phyloP scores from a whole-genome alignment of 805 yeast species.

The Schwanniomyces sp. region DNA sequence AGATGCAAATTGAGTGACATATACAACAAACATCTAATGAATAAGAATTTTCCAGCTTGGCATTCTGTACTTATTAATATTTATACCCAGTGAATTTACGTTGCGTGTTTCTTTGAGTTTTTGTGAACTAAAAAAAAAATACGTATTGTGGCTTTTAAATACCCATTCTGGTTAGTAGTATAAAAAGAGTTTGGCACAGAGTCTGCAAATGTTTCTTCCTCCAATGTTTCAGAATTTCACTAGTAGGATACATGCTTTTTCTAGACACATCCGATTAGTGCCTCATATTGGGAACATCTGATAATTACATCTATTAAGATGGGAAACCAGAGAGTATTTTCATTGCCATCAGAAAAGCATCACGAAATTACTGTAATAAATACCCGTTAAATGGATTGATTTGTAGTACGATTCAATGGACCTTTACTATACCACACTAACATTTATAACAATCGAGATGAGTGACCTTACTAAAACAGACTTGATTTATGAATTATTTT shows the following conservation, averaged over 20 bases:
- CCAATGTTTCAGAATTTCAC: not conserved
- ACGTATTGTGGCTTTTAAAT: slow-evolving; percentile 16
- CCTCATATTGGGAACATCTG: slow-evolving; percentile 14
- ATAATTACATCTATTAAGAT: slow-evolving; percentile 8
- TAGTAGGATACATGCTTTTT: slow-evolving; percentile 16
- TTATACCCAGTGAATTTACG: not conserved
- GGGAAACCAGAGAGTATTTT: not conserved
- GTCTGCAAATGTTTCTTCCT: too few relatives aligned
- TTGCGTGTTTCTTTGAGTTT: slow-evolving; percentile 8
- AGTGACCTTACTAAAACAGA: too few relatives aligned
- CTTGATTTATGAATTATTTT: too few relatives aligned
- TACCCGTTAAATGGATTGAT: slow-evolving; percentile 17
- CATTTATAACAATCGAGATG: too few relatives aligned
- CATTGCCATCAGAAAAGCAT: slow-evolving; percentile 8
- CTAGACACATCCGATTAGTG: slow-evolving; percentile 14
- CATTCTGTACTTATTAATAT: slow-evolving; percentile 1
- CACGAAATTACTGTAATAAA: slow-evolving; percentile 18
- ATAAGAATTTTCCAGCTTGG: slow-evolving; percentile 14
- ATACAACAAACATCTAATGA: slow-evolving; percentile 21
- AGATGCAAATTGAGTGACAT: slow-evolving; percentile 29
- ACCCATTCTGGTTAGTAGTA: not conserved
- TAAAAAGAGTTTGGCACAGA: too few relatives aligned
- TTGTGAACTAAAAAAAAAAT: slow-evolving; percentile 19
- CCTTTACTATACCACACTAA: not conserved
- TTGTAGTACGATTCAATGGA: slow-evolving; percentile 8